Percentiles rank a stretch among this genome's conserved stretches.
Conservation (phyloP, 768 basidiomycete genomes). For the Pleurotus pulmonarius region DNA sequence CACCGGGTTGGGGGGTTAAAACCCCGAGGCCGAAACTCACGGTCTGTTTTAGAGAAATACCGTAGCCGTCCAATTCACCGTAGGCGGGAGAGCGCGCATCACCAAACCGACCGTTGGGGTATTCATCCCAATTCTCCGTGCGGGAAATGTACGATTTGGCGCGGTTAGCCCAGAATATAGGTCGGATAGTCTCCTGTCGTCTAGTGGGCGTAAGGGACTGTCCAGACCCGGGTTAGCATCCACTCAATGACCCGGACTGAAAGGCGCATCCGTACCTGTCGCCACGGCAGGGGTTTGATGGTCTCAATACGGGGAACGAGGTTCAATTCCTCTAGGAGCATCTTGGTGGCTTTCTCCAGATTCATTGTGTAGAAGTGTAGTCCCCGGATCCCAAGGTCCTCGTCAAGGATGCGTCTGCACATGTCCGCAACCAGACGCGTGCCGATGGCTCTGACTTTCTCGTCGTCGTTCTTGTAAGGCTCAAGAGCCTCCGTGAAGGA, state of each 20-base stretch:
- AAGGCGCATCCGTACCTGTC: conserved; percentile 57
- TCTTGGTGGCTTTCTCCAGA: conserved; percentile 89
- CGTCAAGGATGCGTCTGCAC: conserved; percentile 82
- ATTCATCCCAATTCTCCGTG: conserved; percentile 99
- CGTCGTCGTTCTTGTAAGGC: conserved; percentile 88
- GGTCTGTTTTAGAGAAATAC: conserved; percentile 87
- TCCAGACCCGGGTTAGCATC: conserved; percentile 6
- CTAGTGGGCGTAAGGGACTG: conserved; percentile 91
- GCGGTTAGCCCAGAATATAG: conserved; percentile 99
- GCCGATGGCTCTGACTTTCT: conserved; percentile 88
- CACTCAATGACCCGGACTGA: conserved; percentile 11
- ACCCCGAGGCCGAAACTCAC: conserved; percentile 37
- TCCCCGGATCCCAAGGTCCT: conserved; percentile 79
- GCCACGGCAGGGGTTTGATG: conserved; percentile 95
- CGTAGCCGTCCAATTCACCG: conserved; percentile 96
- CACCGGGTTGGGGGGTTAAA: conserved; percentile 8
- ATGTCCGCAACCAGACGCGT: conserved; percentile 94
- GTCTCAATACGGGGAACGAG: conserved; percentile 86
- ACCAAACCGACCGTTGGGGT: conserved; percentile 98
- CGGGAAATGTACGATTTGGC: conserved; percentile 92
- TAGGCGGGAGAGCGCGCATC: conserved; percentile 97
- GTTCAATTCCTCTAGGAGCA: conserved; percentile 90
- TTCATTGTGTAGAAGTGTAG: conserved; percentile 99
- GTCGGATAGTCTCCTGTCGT: conserved; percentile 88
- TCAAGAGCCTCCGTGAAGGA: conserved; percentile 71